A percentile compares a stretch with the other conserved stretches of the same genome.
Evolutionary conservation across 1,139 yeast species (phyloP).

Genomic region (Zygosaccharomyces sapae): DNA sequence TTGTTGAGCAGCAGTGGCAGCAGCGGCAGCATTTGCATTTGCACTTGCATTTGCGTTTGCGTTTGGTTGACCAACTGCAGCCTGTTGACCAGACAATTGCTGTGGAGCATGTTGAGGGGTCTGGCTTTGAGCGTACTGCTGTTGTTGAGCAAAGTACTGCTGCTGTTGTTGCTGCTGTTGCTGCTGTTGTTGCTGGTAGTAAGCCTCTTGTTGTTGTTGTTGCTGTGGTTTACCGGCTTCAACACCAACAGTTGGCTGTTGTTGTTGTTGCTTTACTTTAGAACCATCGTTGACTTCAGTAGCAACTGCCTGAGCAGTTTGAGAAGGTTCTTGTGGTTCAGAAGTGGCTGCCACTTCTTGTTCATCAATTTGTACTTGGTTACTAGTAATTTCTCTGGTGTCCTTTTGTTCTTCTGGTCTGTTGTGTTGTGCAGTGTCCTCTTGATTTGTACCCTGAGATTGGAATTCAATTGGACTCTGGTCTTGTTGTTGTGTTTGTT

Average conservation of each 20-base stretch:
- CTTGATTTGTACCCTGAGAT: constrained; percentile 21
- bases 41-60: constrained; percentile 23
- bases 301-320: constrained; percentile 5
- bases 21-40: constrained; percentile 21
- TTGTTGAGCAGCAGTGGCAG: constrained; percentile 29
- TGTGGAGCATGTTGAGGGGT: constrained; percentile 19
- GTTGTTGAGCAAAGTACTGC: constrained; percentile 16
- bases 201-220: constrained; percentile 14
- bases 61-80: constrained; percentile 12
- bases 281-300: neutral
- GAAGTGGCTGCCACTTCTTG: constrained; percentile 11
- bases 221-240: constrained; percentile 9
- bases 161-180: constrained; percentile 15
- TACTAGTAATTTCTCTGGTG: constrained; percentile 21
- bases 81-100: constrained; percentile 10
- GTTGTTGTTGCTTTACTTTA: constrained; percentile 13
- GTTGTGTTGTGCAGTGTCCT: constrained; percentile 15
- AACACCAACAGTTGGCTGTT: constrained; percentile 12
- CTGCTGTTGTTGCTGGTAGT: constrained; percentile 17
- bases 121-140: constrained; percentile 10
- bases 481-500: constrained; percentile 17
- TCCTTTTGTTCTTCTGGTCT: constrained; percentile 27
- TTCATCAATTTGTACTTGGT: constrained; percentile 6
- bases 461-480: constrained; percentile 18
- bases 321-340: constrained; percentile 14